Base-by-base conservation (phyloP, 257 asterid genomes). In the Hygrophila difformis region DNA sequence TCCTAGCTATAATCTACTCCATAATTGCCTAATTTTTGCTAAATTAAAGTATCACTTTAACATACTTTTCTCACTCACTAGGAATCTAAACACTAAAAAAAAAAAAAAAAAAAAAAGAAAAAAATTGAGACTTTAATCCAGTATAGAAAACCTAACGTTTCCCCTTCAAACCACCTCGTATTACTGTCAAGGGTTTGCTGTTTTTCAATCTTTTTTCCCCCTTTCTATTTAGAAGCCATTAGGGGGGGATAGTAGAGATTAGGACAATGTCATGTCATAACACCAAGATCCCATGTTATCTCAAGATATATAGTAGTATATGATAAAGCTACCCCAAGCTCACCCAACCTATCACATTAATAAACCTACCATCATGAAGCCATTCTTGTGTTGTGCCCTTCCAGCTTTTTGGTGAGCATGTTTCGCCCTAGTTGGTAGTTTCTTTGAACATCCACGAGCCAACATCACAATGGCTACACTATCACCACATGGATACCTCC, bases 251-350 rank as follows among this genome's bases (percentile, higher is more conserved):
- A 56, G 40, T 52, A 64, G 62, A 58, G 65, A 72, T 70, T 68
- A 75, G 80, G 88, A 66, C 13, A 47, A 46, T 67, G 82, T 77
- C 79, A 42, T 57, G 50, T 81, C 84, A 70, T 39, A 21, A 39
- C 40, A 58, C 62, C n/a, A n/a, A 65, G 44, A 54, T 53, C 29
- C 45, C 56, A 39, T 35, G 63, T 15, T 33, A 47, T 35, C 47
- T 5, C 37, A 26, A 26, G 7, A 26, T 26, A 26, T 26, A 26
- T 3, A 2, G 52, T 53, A 44, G 21, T 24, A 41, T 11, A 6
- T 43, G 29, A 57, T 41, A 56, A 33, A 16, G 15, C 49, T 18
- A 35, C 45, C 21, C 37, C 22, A 28, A 15, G 37, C 46, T 44
- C 53, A 57, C 51, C 11, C n/a, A 11, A 51, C 67, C 64, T 54